Evolutionary conservation across 192 early-diverging fungal genomes (phyloP), one percentile per base, ranked within the genome.

Genomic region (Chytriomyces sp.): DNA sequence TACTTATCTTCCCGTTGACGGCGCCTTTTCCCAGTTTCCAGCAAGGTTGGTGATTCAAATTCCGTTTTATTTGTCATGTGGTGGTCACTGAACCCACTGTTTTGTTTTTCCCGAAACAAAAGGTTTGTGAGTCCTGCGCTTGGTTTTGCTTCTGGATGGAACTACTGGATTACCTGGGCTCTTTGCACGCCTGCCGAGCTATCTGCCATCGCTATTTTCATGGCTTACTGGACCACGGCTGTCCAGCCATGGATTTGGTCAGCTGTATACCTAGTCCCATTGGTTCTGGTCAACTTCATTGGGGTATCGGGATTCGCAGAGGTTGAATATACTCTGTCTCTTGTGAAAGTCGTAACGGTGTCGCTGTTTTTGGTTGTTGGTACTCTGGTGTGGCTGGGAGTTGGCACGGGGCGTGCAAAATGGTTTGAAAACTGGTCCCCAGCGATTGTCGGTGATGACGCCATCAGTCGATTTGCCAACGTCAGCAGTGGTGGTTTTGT

Each of bases 321-420:
- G 72, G 81, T 85, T 18, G 92, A 94, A 79, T 95, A 91, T 80
- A 87, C 85, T 87, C 85, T 97, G 62, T 86, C 90, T 10, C 57
- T 91, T 59, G 90, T 94, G 82, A 97, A 97, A 79, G 91, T 97
- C 60, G 67, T 94, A 18, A 85, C 93, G 6, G 91, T 94, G 35
- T 45, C 95, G 16, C 61, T 95, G 64, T 96, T 95, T 72, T 86
- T 97, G 66, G 85, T 95, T 67, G 86, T 96, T 46, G 93, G 91
- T 20, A 89, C 93, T 49, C 10, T 61, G 1, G 71, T 94, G 13
- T 90, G 90, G 26, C 83, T 86, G 35, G 82, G 86, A 11, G 92
- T 44, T 16, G 53, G 89, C 20, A 91, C 91, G 50, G 23, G 68
- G 4, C 77, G 81, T 61, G 62, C 71, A 18, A 35, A 83, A 45